Base-by-base conservation (phyloP, 23 red algal genomes). In the Cyanidium caldarium region DNA sequence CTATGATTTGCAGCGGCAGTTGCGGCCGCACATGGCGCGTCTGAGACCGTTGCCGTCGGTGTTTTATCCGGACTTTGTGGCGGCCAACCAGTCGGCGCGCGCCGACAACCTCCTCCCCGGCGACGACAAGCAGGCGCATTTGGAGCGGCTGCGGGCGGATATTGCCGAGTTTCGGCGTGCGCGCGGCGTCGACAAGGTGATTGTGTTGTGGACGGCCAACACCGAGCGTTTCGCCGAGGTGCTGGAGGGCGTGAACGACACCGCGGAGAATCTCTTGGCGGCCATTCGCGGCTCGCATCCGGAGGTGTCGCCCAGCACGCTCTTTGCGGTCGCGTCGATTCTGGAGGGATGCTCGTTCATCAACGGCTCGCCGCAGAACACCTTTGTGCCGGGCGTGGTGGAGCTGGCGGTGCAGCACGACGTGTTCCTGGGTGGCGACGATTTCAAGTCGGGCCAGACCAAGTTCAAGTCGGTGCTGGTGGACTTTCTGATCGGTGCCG, bases 391-490 rank as follows among this genome's bases (percentile, higher is more conserved):
- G n/a, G 92, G 92, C 15, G 77, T 65, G 46, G 44, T 98, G 16
- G 68, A 88, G 39, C 71, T 98, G 14, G 92, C 92, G 0, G 73
- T 85, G 39, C 79, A 79, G 28, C 57, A 85, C 30, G 65, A 58
- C 29, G 84, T 89, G 0, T 98, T 98, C 45, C 85, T 98, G 37
- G 92, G 72, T 14, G 92, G 92, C 17, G 92, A 98, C 61, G 92
- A 98, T 51, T 98, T 98, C 69, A 98, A 98, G 65, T 84, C 78
- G 31, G 92, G 92, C n/a, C 92, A 98, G 70, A 98, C 92, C 20
- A 98, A 98, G 67, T 82, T 89, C 31, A 98, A 98, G 80, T 80
- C 73, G 1, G 86, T 98, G 2, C 73, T 98, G 58, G 82, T 85
- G 0, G 92, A 98, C 69, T 88, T 89, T 67, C 69, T 98, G 68